Conservation (phyloP, 2,329 filamentous ascomycete genomes). For the Trichoderma breve region DNA sequence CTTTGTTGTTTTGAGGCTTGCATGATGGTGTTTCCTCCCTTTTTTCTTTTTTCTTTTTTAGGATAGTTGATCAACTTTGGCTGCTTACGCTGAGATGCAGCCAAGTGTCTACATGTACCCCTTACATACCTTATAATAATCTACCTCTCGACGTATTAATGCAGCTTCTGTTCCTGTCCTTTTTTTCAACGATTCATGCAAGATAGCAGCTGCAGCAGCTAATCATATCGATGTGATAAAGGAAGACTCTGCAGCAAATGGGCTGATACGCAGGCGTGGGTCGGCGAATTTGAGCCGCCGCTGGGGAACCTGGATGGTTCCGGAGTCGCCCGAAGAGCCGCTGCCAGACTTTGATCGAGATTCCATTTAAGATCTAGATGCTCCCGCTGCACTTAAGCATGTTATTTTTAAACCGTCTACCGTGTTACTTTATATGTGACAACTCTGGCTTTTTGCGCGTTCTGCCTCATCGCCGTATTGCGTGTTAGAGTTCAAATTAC, state of each 20-base stretch:
- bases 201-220: not conserved
- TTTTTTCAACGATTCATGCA: not conserved
- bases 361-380: slow-evolving; percentile 6
- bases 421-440: not conserved
- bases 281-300: not conserved
- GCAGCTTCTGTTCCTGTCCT: not conserved
- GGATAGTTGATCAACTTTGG: not conserved
- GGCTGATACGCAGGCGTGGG: slow-evolving; percentile 1
- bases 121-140: not conserved
- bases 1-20: not conserved
- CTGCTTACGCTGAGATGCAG: not conserved
- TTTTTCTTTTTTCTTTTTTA: too few species aligned
- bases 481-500: not conserved
- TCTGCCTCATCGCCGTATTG: not conserved
- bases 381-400: not conserved
- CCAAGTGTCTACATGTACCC: not conserved
- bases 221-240: not conserved
- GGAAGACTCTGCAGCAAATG: not conserved
- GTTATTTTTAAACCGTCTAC: not conserved
- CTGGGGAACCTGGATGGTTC: slow-evolving; percentile 12
- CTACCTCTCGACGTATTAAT: not conserved
- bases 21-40: not conserved
- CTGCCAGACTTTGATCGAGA: slow-evolving; percentile 4
- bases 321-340: slow-evolving; percentile 9
- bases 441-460: not conserved